phyloP scores from a whole-genome alignment of 805 yeast genomes.

The Yarrowia hollandica region DNA sequence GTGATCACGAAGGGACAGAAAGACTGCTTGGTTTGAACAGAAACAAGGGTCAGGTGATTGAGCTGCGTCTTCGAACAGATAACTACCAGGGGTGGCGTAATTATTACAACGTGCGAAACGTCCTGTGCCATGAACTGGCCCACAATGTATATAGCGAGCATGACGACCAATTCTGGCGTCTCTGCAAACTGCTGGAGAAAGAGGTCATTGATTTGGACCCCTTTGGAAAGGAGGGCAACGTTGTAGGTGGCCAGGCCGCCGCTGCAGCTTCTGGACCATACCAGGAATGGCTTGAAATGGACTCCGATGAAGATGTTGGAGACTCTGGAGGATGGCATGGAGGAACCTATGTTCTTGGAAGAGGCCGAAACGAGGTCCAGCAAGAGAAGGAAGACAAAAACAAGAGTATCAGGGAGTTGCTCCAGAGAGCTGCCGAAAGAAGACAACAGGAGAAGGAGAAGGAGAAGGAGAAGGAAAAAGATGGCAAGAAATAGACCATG shows the following conservation, averaged over 20 bases:
- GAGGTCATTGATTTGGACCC: slow-evolving; percentile 41
- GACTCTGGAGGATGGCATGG: slow-evolving; percentile 39
- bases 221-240: slow-evolving; percentile 37
- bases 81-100: slow-evolving; percentile 43
- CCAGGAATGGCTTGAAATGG: slow-evolving; percentile 26
- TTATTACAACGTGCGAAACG: slow-evolving; percentile 41
- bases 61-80: slow-evolving; percentile 44
- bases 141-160: slow-evolving; percentile 44
- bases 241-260: slow-evolving; percentile 28
- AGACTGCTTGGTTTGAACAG: slow-evolving; percentile 42
- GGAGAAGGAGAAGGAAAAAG: neutral
- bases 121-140: slow-evolving; percentile 45
- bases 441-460: slow-evolving; percentile 16
- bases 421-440: slow-evolving; percentile 19
- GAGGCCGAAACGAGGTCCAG: neutral
- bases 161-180: slow-evolving; percentile 42
- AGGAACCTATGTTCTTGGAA: slow-evolving; percentile 34
- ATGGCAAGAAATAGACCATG: neutral
- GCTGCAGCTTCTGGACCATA: slow-evolving; percentile 11
- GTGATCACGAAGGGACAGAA: slow-evolving; percentile 33
- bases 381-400: slow-evolving; percentile 23
- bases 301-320: slow-evolving; percentile 28
- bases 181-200: slow-evolving; percentile 40
- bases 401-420: slow-evolving; percentile 9
- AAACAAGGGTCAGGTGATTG: slow-evolving; percentile 42